Evolutionary conservation across 1,284 basidiomycete species (phyloP).

Genomic region (Ganoderma meredithae): DNA sequence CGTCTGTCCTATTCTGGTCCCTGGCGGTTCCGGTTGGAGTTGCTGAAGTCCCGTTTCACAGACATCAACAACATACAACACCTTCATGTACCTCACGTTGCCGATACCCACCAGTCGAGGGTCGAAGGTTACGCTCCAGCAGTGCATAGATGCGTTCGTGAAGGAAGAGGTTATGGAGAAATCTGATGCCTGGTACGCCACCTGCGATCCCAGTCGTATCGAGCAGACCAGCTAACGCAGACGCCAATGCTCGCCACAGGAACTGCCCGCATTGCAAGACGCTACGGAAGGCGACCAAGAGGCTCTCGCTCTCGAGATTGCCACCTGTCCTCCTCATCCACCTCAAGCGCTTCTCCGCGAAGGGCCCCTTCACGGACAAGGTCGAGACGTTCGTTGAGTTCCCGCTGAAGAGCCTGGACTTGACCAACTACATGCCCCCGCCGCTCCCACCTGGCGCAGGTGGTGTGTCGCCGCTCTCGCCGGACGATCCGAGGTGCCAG

Average conservation of each 20-base stretch:
- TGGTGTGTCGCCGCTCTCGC: conserved; percentile 48
- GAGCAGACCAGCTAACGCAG: not conserved
- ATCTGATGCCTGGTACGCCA: conserved; percentile 89
- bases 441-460: conserved; percentile 72
- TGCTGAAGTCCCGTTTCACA: conserved; percentile 43
- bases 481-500: conserved; percentile 82
- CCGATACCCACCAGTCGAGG: conserved; percentile 80
- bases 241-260: conserved; percentile 52
- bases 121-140: conserved; percentile 76
- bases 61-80: conserved; percentile 98
- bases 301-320: conserved; percentile 87
- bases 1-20: too few relatives aligned
- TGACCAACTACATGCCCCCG: conserved; percentile 92
- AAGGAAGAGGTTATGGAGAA: conserved; percentile 92
- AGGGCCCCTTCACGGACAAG: conserved; percentile 95
- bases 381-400: conserved; percentile 92
- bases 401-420: conserved; percentile 83
- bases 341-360: conserved; percentile 94
- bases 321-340: conserved; percentile 96
- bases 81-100: conserved; percentile 95
- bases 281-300: conserved; percentile 84
- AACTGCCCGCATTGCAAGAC: conserved; percentile 93
- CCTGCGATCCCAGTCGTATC: not conserved
- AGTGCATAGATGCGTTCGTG: conserved; percentile 92
- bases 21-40: not conserved